Conservation (phyloP, 441 rosid genomes). For the Adansonia grandidieri region DNA sequence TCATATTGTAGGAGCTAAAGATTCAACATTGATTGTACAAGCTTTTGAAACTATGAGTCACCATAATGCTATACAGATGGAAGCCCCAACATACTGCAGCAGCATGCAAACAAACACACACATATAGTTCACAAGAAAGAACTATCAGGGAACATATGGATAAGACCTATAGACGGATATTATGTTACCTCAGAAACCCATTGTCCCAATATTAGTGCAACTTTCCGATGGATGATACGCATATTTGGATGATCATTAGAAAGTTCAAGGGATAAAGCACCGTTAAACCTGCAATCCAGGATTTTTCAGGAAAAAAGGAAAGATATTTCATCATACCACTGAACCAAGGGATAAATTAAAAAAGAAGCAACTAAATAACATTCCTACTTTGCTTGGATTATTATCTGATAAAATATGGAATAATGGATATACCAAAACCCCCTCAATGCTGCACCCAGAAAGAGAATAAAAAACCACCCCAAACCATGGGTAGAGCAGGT, state of each 20-base stretch:
- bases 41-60: not conserved
- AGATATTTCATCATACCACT: constrained; percentile 10
- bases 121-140: not conserved
- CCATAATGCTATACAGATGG: not conserved
- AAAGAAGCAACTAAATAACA: constrained; percentile 5
- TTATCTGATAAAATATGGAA: not conserved
- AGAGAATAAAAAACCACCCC: not conserved
- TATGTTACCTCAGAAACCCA: constrained; percentile 97
- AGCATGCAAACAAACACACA: not conserved
- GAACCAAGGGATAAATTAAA: not conserved
- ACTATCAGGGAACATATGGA: not conserved
- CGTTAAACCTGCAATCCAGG: constrained; percentile 76
- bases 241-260: constrained; percentile 91
- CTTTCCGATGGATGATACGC: constrained; percentile 93
- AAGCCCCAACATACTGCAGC: constrained; percentile 11
- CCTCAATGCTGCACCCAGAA: not conserved
- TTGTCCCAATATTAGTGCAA: constrained; percentile 94
- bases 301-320: not conserved
- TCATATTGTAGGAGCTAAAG: not conserved
- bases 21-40: not conserved
- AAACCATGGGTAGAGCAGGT: not conserved
- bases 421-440: not conserved
- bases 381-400: constrained; percentile 6
- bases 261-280: constrained; percentile 89
- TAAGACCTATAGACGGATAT: not conserved